Conservation (phyloP, 371 early-diverging fungal species). For the Rhizopus sp. region DNA sequence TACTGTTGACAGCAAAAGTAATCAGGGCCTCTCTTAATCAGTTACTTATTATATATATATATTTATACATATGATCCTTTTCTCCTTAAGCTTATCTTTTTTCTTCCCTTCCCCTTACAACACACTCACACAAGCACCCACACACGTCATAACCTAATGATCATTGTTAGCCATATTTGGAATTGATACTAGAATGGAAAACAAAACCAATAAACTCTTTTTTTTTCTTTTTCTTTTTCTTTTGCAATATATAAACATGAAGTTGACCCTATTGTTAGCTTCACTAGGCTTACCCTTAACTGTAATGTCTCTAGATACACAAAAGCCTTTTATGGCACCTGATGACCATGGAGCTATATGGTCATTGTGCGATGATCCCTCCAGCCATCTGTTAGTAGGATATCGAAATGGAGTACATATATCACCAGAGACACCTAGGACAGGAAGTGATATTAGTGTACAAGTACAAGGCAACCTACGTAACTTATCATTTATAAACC, state of each 20-base stretch:
- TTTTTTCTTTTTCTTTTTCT: background rate
- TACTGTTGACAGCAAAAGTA: too few species aligned
- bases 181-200: too few species aligned
- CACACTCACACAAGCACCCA: too few species aligned
- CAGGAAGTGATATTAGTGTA: slow-evolving; percentile 45
- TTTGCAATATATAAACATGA: background rate
- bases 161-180: too few species aligned
- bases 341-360: slow-evolving; percentile 47
- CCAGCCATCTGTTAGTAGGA: slow-evolving; percentile 35
- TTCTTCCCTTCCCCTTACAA: too few species aligned
- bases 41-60: too few species aligned
- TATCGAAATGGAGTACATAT: slow-evolving; percentile 45
- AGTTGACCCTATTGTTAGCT: background rate
- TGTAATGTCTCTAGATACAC: background rate
- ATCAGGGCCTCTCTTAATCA: too few species aligned
- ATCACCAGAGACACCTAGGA: slow-evolving; percentile 37
- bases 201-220: background rate
- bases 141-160: too few species aligned
- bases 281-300: background rate
- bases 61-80: too few species aligned
- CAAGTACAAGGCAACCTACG: slow-evolving; percentile 42
- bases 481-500: slow-evolving; percentile 6
- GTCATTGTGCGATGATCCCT: slow-evolving; percentile 43
- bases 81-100: too few species aligned
- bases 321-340: slow-evolving; percentile 25